Conservation (phyloP, 495 filamentous ascomycete species). For the Trichoderma parareesei region DNA sequence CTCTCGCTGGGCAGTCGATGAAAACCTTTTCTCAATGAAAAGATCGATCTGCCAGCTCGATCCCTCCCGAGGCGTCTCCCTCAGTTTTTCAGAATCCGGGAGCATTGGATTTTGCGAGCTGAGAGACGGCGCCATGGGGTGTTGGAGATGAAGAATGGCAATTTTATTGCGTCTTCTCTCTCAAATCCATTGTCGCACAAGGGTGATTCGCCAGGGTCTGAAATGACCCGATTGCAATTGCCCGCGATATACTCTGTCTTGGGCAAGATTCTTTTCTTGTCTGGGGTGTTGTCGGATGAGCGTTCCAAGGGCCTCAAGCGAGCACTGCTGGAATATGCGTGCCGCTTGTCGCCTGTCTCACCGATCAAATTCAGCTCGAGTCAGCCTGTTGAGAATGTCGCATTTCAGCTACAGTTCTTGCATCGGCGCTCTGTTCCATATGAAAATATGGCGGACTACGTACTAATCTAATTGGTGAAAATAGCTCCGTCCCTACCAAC, state of each 20-base stretch:
- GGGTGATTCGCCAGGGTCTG: conserved; percentile 4
- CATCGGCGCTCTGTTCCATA: conserved; percentile 70
- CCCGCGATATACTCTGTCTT: conserved; percentile 44
- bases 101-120: conserved; percentile 29
- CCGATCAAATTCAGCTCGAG: conserved; percentile 79
- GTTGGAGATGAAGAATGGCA: conserved; percentile 63
- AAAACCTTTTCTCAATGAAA: conserved; percentile 15
- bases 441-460: conserved; percentile 57
- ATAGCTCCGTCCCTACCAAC: conserved; percentile 75
- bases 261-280: conserved; percentile 34
- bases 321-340: conserved; percentile 12
- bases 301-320: conserved; percentile 18
- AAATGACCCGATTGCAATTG: conserved; percentile 12
- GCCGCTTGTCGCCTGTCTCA: conserved; percentile 39
- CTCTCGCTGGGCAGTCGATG: conserved; percentile 58
- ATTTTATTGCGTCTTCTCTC: conserved; percentile 51
- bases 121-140: conserved; percentile 56
- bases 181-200: conserved; percentile 68
- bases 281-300: conserved; percentile 81
- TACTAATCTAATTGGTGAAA: conserved; percentile 46
- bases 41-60: conserved; percentile 66
- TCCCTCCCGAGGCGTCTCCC: conserved; percentile 54
- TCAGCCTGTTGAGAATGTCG: conserved; percentile 82
- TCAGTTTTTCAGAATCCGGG: conserved; percentile 41
- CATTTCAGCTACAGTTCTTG: conserved; percentile 77